A percentile compares a stretch with the other conserved stretches of the same genome.
phyloP scores from a whole-genome alignment of 2,329 filamentous ascomycete genomes.

The Tolypocladium guangdongense region DNA sequence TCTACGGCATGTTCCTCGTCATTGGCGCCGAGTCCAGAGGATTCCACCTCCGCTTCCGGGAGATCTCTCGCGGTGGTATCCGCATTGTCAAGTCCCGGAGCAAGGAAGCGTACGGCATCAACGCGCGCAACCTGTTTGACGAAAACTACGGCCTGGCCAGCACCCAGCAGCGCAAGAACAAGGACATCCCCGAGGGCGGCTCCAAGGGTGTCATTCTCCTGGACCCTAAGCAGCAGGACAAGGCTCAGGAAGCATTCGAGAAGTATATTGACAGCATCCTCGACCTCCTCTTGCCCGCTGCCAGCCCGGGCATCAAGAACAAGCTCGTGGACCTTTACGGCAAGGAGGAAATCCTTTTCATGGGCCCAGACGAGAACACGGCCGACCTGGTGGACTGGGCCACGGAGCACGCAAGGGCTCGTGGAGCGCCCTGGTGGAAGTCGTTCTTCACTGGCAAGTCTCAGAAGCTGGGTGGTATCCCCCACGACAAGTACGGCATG shows the following conservation, averaged over 20 bases:
- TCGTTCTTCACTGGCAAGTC: slow-evolving; percentile 99
- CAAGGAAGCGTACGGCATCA: slow-evolving; percentile 92
- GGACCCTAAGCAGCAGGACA: slow-evolving; percentile 89
- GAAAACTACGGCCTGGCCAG: slow-evolving; percentile 98
- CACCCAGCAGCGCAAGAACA: slow-evolving; percentile 99
- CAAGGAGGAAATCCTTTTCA: slow-evolving; percentile 93
- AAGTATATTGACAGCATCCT: slow-evolving; percentile 99
- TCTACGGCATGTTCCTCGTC: slow-evolving; percentile 98
- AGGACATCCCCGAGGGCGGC: slow-evolving; percentile 96
- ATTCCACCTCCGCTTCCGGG: slow-evolving; percentile 94
- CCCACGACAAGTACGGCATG: slow-evolving; percentile 95
- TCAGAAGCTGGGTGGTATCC: slow-evolving; percentile 89
- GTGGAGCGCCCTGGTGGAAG: slow-evolving; percentile 98
- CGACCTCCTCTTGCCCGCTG: slow-evolving; percentile 80
- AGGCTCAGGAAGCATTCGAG: slow-evolving; percentile 84
- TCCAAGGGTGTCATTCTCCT: slow-evolving; percentile 96
- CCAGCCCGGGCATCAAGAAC: slow-evolving; percentile 96
- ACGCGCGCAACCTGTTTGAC: slow-evolving; percentile 90
- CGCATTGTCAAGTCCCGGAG: slow-evolving; percentile 97
- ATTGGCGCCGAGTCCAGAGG: slow-evolving; percentile 95
- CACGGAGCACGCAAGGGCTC: slow-evolving; percentile 80
- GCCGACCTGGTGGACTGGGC: slow-evolving; percentile 97
- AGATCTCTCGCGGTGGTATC: slow-evolving; percentile 93
- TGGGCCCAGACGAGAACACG: slow-evolving; percentile 98
- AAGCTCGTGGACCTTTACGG: slow-evolving; percentile 92